Conservation (phyloP, 805 yeast species). For the Metschnikowia cubensis region DNA sequence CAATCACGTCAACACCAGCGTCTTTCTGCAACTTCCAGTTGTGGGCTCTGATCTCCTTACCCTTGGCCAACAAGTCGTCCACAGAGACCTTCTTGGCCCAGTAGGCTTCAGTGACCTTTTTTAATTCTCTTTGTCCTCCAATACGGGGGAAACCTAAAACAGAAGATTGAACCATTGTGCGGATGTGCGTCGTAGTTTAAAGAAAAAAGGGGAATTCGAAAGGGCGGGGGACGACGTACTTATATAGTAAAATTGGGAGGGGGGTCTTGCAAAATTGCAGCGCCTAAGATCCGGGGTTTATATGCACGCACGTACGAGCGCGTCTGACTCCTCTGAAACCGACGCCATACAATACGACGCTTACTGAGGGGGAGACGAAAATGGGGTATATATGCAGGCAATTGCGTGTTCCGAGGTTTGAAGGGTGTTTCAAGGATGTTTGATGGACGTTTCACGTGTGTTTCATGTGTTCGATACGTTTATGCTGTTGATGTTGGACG, state of each 20-base stretch:
- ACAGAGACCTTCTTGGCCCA: constrained; percentile 91
- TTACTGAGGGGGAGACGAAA: too few relatives aligned
- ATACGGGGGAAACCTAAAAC: constrained; percentile 99
- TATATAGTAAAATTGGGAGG: constrained; percentile 1
- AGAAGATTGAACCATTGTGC: constrained; percentile 88
- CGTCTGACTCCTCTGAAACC: neutral
- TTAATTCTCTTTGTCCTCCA: constrained; percentile 98
- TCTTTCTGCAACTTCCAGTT: constrained; percentile 98
- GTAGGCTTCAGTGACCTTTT: constrained; percentile 98
- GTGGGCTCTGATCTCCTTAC: constrained; percentile 90
- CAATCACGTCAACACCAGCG: constrained; percentile 95
- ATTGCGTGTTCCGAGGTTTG: too few relatives aligned
- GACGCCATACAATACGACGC: neutral
- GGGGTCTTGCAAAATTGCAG: neutral
- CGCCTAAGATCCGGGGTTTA: constrained; percentile 1
- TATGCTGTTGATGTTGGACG: too few relatives aligned
- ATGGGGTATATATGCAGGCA: too few relatives aligned
- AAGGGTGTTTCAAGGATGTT: neutral
- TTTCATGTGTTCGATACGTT: too few relatives aligned
- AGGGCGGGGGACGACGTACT: constrained; percentile 1
- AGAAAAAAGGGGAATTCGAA: neutral
- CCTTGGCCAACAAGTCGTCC: constrained; percentile 85
- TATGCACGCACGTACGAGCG: constrained; percentile 6
- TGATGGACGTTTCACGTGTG: too few relatives aligned
- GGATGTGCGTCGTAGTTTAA: neutral